Conservation (phyloP, 768 basidiomycete species). For the Kwoniella sp. region DNA sequence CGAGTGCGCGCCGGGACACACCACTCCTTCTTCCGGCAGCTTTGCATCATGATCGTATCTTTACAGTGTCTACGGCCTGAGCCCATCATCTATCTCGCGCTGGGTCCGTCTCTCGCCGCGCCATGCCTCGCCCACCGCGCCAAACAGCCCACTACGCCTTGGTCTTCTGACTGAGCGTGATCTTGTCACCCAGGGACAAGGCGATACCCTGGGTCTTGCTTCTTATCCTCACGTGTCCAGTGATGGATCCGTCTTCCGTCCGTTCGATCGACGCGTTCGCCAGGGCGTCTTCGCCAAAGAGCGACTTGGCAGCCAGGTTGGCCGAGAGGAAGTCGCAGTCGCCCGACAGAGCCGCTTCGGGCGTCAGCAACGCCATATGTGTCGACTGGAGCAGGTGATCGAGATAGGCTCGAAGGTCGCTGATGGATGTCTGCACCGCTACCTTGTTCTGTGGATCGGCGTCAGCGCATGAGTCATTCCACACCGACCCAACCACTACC, state of each 20-base stretch:
- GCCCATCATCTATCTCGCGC: no score
- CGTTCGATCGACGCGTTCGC: constrained; percentile 92
- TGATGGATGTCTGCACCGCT: constrained; percentile 75
- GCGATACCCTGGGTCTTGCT: constrained; percentile 98
- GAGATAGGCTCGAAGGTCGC: constrained; percentile 81
- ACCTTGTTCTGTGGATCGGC: constrained; percentile 69
- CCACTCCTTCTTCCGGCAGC: no score
- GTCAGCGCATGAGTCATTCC: not conserved
- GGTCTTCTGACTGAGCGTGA: constrained; percentile 25
- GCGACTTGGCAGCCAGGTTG: constrained; percentile 89
- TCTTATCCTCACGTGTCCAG: constrained; percentile 90
- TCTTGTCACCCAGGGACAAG: constrained; percentile 63
- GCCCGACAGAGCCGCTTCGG: constrained; percentile 77
- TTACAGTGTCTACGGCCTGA: no score
- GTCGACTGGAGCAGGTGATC: constrained; percentile 93
- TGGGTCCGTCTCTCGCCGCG: no score
- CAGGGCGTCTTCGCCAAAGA: constrained; percentile 96
- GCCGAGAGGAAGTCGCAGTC: constrained; percentile 96
- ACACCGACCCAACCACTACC: not conserved
- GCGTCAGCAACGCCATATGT: constrained; percentile 96
- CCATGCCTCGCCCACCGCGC: no score
- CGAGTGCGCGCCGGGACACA: no score
- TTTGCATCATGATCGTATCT: no score
- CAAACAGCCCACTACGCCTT: constrained; percentile 8
- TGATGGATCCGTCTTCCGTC: constrained; percentile 72